Evolutionary conservation across 1,139 yeast species (phyloP).

Genomic region (Starmera stellimalicola): DNA sequence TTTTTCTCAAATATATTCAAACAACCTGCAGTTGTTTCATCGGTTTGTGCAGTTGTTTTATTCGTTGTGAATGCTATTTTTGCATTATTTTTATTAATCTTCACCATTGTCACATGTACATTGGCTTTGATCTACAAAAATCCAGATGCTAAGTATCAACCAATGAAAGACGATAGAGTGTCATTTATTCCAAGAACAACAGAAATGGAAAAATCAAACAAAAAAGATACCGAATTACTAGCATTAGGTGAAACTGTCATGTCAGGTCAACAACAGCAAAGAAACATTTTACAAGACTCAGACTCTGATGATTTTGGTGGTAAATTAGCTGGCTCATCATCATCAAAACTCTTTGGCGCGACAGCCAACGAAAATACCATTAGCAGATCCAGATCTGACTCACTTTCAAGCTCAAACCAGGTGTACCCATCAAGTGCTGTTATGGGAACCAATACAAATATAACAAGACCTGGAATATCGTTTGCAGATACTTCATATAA

Average conservation of each 20-base stretch:
- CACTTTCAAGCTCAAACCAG: conserved; percentile 14
- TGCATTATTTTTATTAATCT: conserved; percentile 70
- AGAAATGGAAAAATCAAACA: conserved; percentile 32
- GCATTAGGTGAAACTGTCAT: conserved; percentile 87
- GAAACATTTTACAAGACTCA: conserved; percentile 14
- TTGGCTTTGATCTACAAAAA: conserved; percentile 80
- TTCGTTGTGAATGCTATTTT: conserved; percentile 84
- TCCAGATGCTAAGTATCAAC: conserved; percentile 94
- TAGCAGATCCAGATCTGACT: conserved; percentile 13
- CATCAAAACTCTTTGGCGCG: conserved; percentile 6
- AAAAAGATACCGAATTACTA: conserved; percentile 65
- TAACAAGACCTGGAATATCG: conserved; percentile 16
- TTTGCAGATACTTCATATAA: conserved; percentile 17
- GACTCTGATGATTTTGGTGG: conserved; percentile 13
- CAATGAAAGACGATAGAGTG: conserved; percentile 94
- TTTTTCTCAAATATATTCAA: conserved; percentile 81
- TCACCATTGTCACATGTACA: conserved; percentile 81
- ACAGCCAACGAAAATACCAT: conserved; percentile 6
- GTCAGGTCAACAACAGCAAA: conserved; percentile 51
- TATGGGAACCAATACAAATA: conserved; percentile 14
- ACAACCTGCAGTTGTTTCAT: conserved; percentile 79
- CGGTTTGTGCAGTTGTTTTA: conserved; percentile 89
- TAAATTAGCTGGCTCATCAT: conserved; percentile 17
- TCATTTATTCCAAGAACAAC: conserved; percentile 62
- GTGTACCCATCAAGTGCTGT: conserved; percentile 28